A percentile compares a stretch with the other conserved stretches of the same genome.
Evolutionary conservation across 306 rosid genomes (phyloP).

Genomic region (Luffa acutangula): DNA sequence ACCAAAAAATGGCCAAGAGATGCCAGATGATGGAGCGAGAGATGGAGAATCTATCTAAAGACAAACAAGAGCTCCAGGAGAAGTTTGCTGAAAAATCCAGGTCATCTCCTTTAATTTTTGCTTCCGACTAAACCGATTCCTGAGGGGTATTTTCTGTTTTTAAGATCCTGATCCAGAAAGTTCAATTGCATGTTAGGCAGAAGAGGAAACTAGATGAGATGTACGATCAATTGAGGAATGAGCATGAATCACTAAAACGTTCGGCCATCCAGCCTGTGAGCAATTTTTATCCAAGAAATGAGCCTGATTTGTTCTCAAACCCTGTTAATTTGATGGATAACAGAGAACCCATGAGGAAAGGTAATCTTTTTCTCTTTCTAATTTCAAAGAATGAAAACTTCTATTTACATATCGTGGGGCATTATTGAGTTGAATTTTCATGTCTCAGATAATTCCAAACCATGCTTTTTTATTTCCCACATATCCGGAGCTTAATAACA

Average conservation of each 20-base stretch:
- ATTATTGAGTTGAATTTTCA: background rate
- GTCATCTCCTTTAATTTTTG: conserved; percentile 21
- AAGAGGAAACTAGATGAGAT: conserved; percentile 98
- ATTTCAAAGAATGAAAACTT: conserved; percentile 1
- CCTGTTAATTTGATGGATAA: conserved; percentile 56
- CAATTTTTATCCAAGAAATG: conserved; percentile 83
- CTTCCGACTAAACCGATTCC: background rate
- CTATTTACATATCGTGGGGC: background rate
- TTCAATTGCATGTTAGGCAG: conserved; percentile 49
- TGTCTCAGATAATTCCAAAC: background rate
- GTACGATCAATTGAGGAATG: conserved; percentile 91
- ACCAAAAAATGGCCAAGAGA: conserved; percentile 83
- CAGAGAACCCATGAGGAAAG: conserved; percentile 70
- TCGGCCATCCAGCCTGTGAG: conserved; percentile 74
- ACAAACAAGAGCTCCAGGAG: conserved; percentile 98
- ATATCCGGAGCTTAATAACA: conserved; percentile 4
- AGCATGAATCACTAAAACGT: conserved; percentile 65
- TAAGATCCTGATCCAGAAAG: conserved; percentile 7
- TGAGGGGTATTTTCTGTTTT: conserved; percentile 5
- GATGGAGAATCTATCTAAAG: conserved; percentile 79
- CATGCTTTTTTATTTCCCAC: background rate
- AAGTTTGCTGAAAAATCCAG: conserved; percentile 93
- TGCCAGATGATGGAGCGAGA: conserved; percentile 92
- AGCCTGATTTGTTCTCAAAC: conserved; percentile 67
- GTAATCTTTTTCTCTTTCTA: conserved; percentile 32